Evolutionary conservation across 1,284 basidiomycete species (phyloP), one percentile per base, ranked within the genome.

Genomic region (Leucoagaricus sp.): DNA sequence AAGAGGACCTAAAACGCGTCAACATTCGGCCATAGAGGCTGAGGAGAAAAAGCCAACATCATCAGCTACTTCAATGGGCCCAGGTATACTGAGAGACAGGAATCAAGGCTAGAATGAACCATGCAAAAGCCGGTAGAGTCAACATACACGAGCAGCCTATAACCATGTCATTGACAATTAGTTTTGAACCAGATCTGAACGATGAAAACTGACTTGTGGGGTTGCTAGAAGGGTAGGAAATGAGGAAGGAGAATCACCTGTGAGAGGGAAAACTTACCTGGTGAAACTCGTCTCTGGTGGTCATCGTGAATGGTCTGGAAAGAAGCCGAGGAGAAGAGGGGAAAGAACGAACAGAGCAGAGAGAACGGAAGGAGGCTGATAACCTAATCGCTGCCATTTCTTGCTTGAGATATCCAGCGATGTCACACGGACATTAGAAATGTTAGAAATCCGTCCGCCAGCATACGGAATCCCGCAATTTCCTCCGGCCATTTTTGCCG

Each of bases 101-200:
- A 21, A 36, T 48, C 28, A 29, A 15, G 52, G 41, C 40, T 53
- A 47, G 36, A 31, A 7, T 34, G 26, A 28, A n/a, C 21, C 44
- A 26, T 44, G 23, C 25, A 19, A 31, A 21, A 4, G 12, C 17
- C 25, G 33, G 28, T 7, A 15, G 26, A 6, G 38, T 19, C 3
- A 41, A 73, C 86, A 67, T 72, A 89, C 86, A 86, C 81, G 48
- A 89, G 72, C n/a, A 89, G 75, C 66, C 87, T 60, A 42, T 28
- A 23, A 41, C 40, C 46, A 41, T 21, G 53, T 17, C 47, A 58
- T 28, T 46, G 44, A 25, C 53, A 40, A 56, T 62, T 41, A 12
- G 40, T 41, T 26, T 65, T 26, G 61, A 60, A 40, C 55, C 21
- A 13, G 31, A 57, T 44, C 53, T n/a, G 21, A 60, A 57, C 26